Evolutionary conservation across 345 rosid genomes (phyloP).

Genomic region (Euclidium syriacum): DNA sequence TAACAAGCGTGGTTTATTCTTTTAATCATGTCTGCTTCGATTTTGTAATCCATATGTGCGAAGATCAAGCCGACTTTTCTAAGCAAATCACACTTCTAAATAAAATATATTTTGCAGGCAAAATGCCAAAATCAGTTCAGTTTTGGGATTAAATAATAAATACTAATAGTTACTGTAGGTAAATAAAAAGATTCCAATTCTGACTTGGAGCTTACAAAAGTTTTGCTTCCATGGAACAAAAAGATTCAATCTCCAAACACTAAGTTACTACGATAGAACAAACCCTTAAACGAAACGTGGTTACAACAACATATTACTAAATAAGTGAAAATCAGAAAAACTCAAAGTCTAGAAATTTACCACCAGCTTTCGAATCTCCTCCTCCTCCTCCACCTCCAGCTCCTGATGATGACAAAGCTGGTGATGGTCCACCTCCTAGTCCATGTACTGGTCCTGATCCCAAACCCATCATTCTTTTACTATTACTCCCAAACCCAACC

Average conservation of each 20-base stretch:
- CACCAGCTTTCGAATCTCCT: slow-evolving; percentile 65
- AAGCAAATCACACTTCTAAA: neutral
- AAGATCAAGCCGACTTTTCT: neutral
- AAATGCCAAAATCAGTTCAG: neutral
- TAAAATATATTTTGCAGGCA: neutral
- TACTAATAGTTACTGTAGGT: too few relatives aligned
- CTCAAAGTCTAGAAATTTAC: slow-evolving; percentile 95
- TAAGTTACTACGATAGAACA: too few relatives aligned
- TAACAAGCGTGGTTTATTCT: neutral
- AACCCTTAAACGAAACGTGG: too few relatives aligned
- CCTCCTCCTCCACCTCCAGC: slow-evolving; percentile 28
- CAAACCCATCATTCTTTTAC: slow-evolving; percentile 48
- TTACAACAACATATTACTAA: too few relatives aligned
- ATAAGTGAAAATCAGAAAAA: too few relatives aligned
- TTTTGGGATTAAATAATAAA: neutral
- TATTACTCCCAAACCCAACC: slow-evolving; percentile 61
- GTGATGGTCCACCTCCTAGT: neutral
- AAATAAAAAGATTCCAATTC: too few relatives aligned
- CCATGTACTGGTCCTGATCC: neutral
- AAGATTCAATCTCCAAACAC: slow-evolving; percentile 19
- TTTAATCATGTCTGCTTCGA: neutral
- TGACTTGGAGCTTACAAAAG: slow-evolving; percentile 21
- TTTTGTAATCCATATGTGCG: neutral
- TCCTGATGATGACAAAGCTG: slow-evolving; percentile 22
- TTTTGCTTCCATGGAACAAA: slow-evolving; percentile 15